Conservation (phyloP, 441 rosid species). For the Populus hybrid region DNA sequence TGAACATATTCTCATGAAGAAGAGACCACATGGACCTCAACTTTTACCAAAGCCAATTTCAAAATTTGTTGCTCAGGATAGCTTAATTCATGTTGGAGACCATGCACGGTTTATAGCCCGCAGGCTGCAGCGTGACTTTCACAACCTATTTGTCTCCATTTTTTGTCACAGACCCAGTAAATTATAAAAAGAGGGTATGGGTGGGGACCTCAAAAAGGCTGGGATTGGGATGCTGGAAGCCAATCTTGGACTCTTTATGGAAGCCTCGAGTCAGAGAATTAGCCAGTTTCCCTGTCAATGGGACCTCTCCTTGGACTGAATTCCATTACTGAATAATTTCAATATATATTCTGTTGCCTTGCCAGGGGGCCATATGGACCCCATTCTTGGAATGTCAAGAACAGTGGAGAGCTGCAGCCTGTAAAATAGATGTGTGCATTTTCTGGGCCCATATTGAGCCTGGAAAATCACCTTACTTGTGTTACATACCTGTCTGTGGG, state of each 20-base stretch:
- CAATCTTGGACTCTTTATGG: slow-evolving; percentile 9
- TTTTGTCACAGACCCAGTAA: background rate
- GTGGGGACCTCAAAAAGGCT: background rate
- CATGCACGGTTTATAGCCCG: background rate
- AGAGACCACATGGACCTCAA: background rate
- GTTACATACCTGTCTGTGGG: too few species aligned
- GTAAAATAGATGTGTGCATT: too few species aligned
- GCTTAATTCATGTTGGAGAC: background rate
- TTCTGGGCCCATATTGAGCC: too few species aligned
- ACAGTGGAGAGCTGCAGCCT: background rate
- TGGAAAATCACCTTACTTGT: too few species aligned
- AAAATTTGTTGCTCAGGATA: background rate
- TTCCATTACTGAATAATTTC: slow-evolving; percentile 12
- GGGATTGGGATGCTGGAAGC: slow-evolving; percentile 8
- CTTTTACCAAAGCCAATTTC: background rate
- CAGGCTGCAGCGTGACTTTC: background rate
- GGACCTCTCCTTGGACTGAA: slow-evolving; percentile 19
- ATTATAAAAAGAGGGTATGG: background rate
- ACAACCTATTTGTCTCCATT: background rate
- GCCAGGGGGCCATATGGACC: background rate
- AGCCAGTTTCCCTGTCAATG: slow-evolving; percentile 9
- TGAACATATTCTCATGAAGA: background rate
- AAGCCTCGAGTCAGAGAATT: slow-evolving; percentile 1
- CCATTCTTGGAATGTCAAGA: background rate
- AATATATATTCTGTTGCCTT: background rate